Evolutionary conservation across 2,329 filamentous ascomycete species (phyloP).

Genomic region (Venturia aucupariae): DNA sequence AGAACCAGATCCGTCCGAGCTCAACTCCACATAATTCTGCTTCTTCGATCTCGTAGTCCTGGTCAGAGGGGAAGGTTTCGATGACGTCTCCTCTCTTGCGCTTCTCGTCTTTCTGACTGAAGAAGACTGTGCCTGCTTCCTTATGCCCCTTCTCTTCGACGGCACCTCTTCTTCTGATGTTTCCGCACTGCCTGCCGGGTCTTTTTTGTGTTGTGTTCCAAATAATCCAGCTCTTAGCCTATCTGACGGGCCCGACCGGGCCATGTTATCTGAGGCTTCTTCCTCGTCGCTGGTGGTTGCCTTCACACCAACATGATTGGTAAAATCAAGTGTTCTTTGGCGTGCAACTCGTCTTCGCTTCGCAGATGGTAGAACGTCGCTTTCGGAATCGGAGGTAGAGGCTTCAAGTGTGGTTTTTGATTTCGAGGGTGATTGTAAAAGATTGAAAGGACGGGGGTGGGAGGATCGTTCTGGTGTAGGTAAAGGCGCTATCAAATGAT

Average conservation of each 20-base stretch:
- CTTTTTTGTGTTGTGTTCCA: not conserved
- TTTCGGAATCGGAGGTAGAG: not conserved
- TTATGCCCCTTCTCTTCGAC: not conserved
- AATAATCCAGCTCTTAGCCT: not conserved
- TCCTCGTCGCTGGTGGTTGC: not conserved
- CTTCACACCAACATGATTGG: slow-evolving; percentile 10
- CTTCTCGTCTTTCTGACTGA: not conserved
- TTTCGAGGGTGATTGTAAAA: not conserved
- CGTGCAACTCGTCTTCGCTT: not conserved
- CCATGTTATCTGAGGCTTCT: not conserved
- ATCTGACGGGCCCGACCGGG: not conserved
- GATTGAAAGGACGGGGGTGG: not conserved
- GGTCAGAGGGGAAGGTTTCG: not conserved
- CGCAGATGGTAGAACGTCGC: not conserved
- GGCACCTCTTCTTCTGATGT: not conserved
- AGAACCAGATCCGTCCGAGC: not conserved
- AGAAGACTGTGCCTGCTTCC: not conserved
- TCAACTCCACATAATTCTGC: not conserved
- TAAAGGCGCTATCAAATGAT: not conserved
- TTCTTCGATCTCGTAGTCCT: not conserved
- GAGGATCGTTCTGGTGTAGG: not conserved
- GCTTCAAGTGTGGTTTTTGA: not conserved
- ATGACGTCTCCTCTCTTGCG: not conserved
- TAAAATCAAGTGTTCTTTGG: slow-evolving; percentile 10
- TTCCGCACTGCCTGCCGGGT: not conserved